These are phyloP conservation scores for Candida boleticola DNA, from an alignment of 805 yeast genomes.

Conservation along the genomic window DNA sequence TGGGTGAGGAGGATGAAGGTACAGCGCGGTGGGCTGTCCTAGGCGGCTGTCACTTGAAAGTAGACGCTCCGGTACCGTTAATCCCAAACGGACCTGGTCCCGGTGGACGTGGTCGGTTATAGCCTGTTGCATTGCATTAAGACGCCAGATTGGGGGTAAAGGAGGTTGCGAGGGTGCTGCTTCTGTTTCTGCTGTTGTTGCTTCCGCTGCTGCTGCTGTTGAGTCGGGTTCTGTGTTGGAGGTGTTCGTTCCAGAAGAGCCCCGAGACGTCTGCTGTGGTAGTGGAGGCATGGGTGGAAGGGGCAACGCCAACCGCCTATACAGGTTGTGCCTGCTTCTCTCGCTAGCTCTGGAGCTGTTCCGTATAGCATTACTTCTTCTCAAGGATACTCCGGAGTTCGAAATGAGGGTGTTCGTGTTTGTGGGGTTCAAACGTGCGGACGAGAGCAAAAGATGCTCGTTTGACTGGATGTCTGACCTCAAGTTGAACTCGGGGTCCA, in stretches of 20 bases:
- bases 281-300: not conserved
- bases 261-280: too few relatives aligned
- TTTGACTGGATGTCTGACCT: constrained; percentile 15
- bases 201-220: too few relatives aligned
- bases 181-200: too few relatives aligned
- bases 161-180: not conserved
- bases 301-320: not conserved
- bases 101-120: too few relatives aligned
- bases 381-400: not conserved
- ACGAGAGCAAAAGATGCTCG: constrained; percentile 24
- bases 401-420: constrained; percentile 18
- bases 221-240: too few relatives aligned
- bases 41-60: not conserved
- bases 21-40: not conserved
- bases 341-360: not conserved
- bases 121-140: not conserved
- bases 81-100: too few relatives aligned
- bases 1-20: not conserved
- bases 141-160: not conserved
- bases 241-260: too few relatives aligned
- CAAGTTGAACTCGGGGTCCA: constrained; percentile 2
- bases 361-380: constrained; percentile 2
- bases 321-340: not conserved
- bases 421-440: constrained; percentile 24
- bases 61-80: not conserved